phyloP scores from a whole-genome alignment of 345 rosid species.

The Rhizophora apiculata region DNA sequence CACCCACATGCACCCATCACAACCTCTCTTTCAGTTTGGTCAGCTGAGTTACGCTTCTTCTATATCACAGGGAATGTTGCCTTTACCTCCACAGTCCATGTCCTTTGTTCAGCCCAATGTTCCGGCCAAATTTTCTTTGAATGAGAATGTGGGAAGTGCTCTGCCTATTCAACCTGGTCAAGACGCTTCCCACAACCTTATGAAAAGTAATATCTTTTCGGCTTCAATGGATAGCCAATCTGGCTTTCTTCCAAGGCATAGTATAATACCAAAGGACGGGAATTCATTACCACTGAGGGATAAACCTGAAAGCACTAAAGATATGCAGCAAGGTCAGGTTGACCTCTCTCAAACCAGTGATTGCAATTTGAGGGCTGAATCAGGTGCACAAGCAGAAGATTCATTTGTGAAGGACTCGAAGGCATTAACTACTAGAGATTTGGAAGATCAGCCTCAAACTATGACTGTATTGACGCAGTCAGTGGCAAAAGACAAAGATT shows the following conservation, averaged over 20 bases:
- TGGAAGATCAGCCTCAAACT: slow-evolving; percentile 40
- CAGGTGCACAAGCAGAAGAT: slow-evolving; percentile 36
- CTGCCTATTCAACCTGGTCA: slow-evolving; percentile 45
- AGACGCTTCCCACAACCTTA: slow-evolving; percentile 33
- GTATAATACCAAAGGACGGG: slow-evolving; percentile 30
- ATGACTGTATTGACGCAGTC: slow-evolving; percentile 30
- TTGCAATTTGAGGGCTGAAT: slow-evolving; percentile 28
- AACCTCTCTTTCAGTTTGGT: slow-evolving; percentile 84
- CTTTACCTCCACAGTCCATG: slow-evolving; percentile 58
- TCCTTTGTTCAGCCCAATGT: slow-evolving; percentile 50
- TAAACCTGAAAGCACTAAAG: slow-evolving; percentile 24
- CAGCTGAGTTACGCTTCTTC: slow-evolving; percentile 80
- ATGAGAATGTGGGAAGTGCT: slow-evolving; percentile 50
- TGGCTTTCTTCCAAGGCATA: slow-evolving; percentile 43
- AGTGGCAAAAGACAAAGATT: slow-evolving; percentile 33
- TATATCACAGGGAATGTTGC: slow-evolving; percentile 68
- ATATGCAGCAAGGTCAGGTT: slow-evolving; percentile 38
- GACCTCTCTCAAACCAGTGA: slow-evolving; percentile 36
- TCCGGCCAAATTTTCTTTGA: slow-evolving; percentile 40
- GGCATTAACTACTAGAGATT: slow-evolving; percentile 35
- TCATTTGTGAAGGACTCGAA: slow-evolving; percentile 32
- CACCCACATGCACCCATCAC: slow-evolving; percentile 59
- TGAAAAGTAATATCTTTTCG: slow-evolving; percentile 35
- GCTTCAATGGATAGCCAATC: slow-evolving; percentile 38
- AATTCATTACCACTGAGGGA: slow-evolving; percentile 37